phyloP scores from a whole-genome alignment of 345 rosid species.

The Populus nigra region DNA sequence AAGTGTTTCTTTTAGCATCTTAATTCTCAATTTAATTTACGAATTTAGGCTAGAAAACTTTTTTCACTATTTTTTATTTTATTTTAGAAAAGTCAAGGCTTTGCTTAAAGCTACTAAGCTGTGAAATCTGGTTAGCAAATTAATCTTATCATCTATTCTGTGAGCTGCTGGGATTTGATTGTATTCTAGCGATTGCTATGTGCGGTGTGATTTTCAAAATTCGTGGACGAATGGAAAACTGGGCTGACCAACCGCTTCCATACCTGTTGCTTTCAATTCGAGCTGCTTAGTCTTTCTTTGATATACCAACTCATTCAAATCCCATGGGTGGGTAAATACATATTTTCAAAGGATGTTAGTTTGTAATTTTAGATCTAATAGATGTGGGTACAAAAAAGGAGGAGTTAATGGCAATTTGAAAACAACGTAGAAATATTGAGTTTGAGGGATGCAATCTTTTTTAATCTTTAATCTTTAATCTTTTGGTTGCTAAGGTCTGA shows the following conservation, averaged over 20 bases:
- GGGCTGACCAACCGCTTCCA: too few species aligned
- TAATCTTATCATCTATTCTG: too few species aligned
- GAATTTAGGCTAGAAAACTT: neutral
- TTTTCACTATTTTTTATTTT: neutral
- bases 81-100: neutral
- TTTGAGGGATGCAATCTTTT: too few species aligned
- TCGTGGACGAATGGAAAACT: too few species aligned
- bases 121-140: neutral
- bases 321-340: neutral
- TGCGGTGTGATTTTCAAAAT: too few species aligned
- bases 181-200: too few species aligned
- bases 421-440: neutral
- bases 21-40: neutral
- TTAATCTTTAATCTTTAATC: neutral
- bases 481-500: neutral
- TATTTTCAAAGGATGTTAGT: neutral
- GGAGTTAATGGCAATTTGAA: neutral
- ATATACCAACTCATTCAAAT: too few species aligned
- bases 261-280: too few species aligned
- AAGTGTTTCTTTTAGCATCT: neutral
- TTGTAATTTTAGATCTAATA: neutral
- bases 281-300: too few species aligned
- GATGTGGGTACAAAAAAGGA: neutral
- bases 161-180: too few species aligned
- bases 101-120: neutral